Evolutionary conservation across 2,329 filamentous ascomycete species (phyloP).

Genomic region (Stagonosporopsis tanaceti): DNA sequence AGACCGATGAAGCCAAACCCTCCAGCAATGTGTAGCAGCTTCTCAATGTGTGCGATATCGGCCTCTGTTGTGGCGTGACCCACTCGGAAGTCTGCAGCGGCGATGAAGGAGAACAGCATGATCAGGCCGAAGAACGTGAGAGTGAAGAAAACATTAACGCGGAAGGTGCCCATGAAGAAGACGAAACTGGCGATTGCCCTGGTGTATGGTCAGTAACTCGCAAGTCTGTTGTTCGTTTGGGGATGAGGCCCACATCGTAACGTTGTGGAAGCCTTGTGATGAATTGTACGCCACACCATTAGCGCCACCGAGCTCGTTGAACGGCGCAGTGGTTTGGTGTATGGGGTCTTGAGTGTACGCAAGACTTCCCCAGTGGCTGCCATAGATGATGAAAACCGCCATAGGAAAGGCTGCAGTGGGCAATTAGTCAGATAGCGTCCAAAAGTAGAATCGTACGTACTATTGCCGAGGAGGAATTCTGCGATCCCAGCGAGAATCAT

Average conservation of each 20-base stretch:
- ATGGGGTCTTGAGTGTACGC: slow-evolving; percentile 32
- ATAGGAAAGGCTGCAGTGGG: slow-evolving; percentile 30
- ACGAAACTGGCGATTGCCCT: slow-evolving; percentile 30
- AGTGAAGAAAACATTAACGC: slow-evolving; percentile 30
- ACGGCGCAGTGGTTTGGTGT: slow-evolving; percentile 25
- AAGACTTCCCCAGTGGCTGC: slow-evolving; percentile 31
- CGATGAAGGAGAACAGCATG: slow-evolving; percentile 31
- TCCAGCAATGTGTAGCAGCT: slow-evolving; percentile 24
- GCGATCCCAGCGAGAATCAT: slow-evolving; percentile 33
- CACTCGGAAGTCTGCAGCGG: slow-evolving; percentile 27
- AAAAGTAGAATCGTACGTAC: slow-evolving; percentile 6
- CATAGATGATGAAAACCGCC: slow-evolving; percentile 34
- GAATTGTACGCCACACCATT: slow-evolving; percentile 30
- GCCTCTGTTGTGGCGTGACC: slow-evolving; percentile 21
- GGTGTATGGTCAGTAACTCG: background rate
- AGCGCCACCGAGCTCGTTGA: slow-evolving; percentile 25
- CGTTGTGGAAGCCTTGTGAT: slow-evolving; percentile 34
- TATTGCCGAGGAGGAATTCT: slow-evolving; percentile 33
- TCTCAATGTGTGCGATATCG: slow-evolving; percentile 25
- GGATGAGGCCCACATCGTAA: slow-evolving; percentile 23
- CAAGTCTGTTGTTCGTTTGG: background rate
- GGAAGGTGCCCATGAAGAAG: slow-evolving; percentile 30
- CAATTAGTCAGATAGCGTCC: background rate
- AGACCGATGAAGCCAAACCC: slow-evolving; percentile 29
- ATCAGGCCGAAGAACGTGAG: slow-evolving; percentile 29